Evolutionary conservation across 192 early-diverging fungal species (phyloP).

Genomic region (Linnemannia elongata): DNA sequence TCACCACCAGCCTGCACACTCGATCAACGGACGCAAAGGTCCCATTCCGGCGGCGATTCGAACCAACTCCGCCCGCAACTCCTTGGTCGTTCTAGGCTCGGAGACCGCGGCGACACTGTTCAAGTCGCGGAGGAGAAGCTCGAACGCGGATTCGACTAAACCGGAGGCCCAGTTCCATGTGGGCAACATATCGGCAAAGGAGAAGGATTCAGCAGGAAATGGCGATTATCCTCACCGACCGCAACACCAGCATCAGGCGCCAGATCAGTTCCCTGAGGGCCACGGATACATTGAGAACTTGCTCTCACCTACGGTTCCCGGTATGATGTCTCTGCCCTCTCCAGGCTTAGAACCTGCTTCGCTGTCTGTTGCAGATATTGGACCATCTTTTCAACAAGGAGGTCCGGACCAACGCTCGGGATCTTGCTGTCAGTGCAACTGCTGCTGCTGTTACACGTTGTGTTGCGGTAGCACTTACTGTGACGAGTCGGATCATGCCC

Average conservation of each 20-base stretch:
- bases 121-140: constrained; percentile 21
- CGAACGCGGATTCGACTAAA: constrained; percentile 23
- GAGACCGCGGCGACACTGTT: constrained; percentile 30
- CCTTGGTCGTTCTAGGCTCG: constrained; percentile 23
- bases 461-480: neutral
- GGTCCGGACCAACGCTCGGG: neutral
- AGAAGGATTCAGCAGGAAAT: neutral
- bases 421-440: neutral
- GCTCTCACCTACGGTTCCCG: neutral
- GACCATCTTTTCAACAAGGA: neutral
- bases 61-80: constrained; percentile 13
- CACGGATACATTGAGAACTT: constrained; percentile 8
- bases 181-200: neutral
- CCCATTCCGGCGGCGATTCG: neutral
- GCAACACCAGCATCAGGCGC: neutral
- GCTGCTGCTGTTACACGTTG: neutral
- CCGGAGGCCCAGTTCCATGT: neutral
- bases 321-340: neutral
- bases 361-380: neutral
- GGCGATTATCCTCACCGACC: neutral
- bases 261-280: neutral
- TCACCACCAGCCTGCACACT: neutral
- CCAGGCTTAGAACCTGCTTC: neutral
- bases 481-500: neutral
- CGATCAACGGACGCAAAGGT: neutral